Evolutionary conservation across 129 eudicot species (phyloP).

Genomic region (Pittosporum tobira): DNA sequence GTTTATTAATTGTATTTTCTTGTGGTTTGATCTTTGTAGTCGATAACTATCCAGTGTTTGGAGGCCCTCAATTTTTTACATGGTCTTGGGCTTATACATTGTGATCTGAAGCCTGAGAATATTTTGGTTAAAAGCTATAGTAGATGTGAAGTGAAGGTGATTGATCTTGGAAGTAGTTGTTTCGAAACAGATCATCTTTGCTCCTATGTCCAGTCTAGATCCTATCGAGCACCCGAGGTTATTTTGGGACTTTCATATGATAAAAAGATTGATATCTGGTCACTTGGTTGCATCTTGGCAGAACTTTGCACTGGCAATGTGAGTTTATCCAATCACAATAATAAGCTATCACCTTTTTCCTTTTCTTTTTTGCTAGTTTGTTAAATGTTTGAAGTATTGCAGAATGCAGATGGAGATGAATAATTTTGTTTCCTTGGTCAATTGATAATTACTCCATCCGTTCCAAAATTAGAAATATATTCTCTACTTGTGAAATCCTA

Average conservation of each 20-base stretch:
- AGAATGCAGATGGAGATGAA: no score
- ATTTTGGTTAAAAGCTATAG: conserved; percentile 97
- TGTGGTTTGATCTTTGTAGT: conserved; percentile 45
- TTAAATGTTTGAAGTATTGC: background rate
- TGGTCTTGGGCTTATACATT: conserved; percentile 90
- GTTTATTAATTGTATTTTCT: conserved; percentile 9
- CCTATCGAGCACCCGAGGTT: conserved; percentile 98
- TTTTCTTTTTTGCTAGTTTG: no score
- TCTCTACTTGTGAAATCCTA: background rate
- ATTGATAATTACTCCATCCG: no score
- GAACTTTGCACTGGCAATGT: conserved; percentile 99
- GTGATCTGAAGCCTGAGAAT: conserved; percentile 98
- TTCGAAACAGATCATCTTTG: conserved; percentile 98
- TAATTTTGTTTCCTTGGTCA: background rate
- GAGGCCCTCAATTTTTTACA: conserved; percentile 96
- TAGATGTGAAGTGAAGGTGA: conserved; percentile 98
- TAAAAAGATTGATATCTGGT: conserved; percentile 95
- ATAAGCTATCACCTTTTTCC: background rate
- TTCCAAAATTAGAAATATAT: background rate
- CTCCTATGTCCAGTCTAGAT: conserved; percentile 95
- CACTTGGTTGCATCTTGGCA: conserved; percentile 99
- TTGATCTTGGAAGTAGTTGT: conserved; percentile 98
- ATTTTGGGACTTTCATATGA: conserved; percentile 86
- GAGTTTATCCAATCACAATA: conserved; percentile 23
- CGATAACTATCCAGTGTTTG: conserved; percentile 92